These are phyloP conservation scores for Cyanodermella asteris DNA, from an alignment of 2,329 filamentous ascomycete genomes.

Conservation along the genomic window DNA sequence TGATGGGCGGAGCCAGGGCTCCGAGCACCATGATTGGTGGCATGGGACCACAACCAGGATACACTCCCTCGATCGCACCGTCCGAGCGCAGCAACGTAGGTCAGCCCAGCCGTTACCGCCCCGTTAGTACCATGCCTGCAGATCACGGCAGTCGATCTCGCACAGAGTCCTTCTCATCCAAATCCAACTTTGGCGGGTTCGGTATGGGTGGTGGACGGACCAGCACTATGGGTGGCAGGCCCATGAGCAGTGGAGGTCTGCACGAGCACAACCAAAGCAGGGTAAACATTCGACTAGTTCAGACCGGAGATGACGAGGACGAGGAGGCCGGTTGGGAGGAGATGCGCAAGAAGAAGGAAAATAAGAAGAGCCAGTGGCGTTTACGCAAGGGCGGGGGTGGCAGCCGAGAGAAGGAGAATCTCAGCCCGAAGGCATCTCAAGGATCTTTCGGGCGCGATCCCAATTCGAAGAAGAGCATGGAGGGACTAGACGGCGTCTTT, in stretches of 20 bases:
- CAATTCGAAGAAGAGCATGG: too few relatives aligned
- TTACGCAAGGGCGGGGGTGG: slow-evolving; percentile 22
- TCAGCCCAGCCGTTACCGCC: slow-evolving; percentile 70
- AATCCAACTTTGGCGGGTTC: too few relatives aligned
- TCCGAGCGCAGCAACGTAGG: slow-evolving; percentile 91
- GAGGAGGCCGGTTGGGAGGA: slow-evolving; percentile 29
- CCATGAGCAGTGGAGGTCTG: slow-evolving; percentile 25
- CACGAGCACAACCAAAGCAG: too few relatives aligned
- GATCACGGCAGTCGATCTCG: too few relatives aligned
- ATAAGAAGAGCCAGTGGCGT: slow-evolving; percentile 26
- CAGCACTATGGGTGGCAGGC: too few relatives aligned
- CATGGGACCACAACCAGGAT: slow-evolving; percentile 20
- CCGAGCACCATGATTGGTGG: slow-evolving; percentile 4
- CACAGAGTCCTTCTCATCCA: too few relatives aligned
- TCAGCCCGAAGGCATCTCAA: too few relatives aligned
- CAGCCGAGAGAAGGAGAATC: too few relatives aligned
- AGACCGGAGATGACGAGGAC: slow-evolving; percentile 23
- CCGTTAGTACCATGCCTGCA: slow-evolving; percentile 47
- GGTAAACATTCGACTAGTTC: too few relatives aligned
- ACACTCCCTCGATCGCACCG: slow-evolving; percentile 79
- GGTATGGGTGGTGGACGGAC: slow-evolving; percentile 26
- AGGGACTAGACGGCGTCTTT: too few relatives aligned
- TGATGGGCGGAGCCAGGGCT: slow-evolving; percentile 7
- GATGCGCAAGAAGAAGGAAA: slow-evolving; percentile 27
- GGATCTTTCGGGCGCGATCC: too few relatives aligned